These are phyloP conservation scores for Lasiosphaeriaceae sp. DNA, from an alignment of 495 filamentous ascomycete genomes.

Conservation along the genomic window DNA sequence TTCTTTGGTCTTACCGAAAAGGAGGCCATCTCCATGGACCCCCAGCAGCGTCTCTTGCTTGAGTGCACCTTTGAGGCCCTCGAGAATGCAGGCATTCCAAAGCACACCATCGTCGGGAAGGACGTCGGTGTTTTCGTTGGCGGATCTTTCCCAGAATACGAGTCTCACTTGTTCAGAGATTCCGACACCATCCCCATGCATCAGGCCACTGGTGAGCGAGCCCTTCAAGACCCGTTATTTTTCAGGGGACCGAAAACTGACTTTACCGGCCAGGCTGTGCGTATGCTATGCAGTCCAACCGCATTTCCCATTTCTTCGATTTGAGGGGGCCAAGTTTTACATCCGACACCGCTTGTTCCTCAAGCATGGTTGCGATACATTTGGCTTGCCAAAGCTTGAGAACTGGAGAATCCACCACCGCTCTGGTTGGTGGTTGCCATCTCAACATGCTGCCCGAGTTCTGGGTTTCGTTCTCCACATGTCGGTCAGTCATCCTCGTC, in stretches of 20 bases:
- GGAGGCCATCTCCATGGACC: conserved; percentile 78
- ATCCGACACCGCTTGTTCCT: conserved; percentile 85
- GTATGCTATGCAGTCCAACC: conserved; percentile 55
- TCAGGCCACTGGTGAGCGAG: conserved; percentile 39
- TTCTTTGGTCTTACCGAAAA: conserved; percentile 78
- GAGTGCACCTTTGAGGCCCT: conserved; percentile 83
- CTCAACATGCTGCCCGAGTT: conserved; percentile 56
- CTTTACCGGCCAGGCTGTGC: conserved; percentile 36
- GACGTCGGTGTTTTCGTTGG: conserved; percentile 82
- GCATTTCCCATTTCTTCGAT: conserved; percentile 59
- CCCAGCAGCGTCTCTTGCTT: conserved; percentile 75
- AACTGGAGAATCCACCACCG: conserved; percentile 44
- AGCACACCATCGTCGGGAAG: conserved; percentile 68
- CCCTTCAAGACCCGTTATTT: not conserved
- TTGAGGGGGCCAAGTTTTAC: conserved; percentile 62
- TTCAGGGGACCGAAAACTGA: not conserved
- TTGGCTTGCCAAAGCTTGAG: conserved; percentile 78
- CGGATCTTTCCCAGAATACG: conserved; percentile 80
- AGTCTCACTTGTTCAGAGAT: conserved; percentile 74
- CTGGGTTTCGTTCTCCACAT: conserved; percentile 48
- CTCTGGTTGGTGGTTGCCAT: conserved; percentile 56
- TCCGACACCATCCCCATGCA: conserved; percentile 58
- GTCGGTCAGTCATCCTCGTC: conserved; percentile 18
- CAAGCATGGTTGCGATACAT: conserved; percentile 61
- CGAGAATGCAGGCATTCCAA: conserved; percentile 82